Percentiles rank a stretch among this genome's conserved stretches.
These are phyloP conservation scores for Solanum appendiculatum DNA, from an alignment of 257 asterid species.

Conservation along the genomic window DNA sequence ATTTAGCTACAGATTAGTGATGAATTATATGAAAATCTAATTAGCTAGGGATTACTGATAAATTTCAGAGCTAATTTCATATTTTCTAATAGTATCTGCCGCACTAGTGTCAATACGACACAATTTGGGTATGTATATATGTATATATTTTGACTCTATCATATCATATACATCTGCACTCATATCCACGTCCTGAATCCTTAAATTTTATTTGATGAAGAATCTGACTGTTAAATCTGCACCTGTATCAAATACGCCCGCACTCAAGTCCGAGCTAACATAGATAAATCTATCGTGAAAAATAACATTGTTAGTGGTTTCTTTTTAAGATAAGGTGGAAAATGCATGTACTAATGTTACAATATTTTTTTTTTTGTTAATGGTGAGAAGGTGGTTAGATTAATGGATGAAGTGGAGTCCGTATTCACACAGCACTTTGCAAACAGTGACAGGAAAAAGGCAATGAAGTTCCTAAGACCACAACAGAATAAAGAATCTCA, in stretches of 20 bases:
- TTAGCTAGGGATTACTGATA: not conserved
- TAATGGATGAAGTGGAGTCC: conserved; percentile 98
- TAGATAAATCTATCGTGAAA: not conserved
- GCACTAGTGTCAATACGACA: not conserved
- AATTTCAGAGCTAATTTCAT: not conserved
- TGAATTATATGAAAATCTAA: too few species aligned
- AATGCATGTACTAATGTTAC: not conserved
- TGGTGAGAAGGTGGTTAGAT: conserved; percentile 60
- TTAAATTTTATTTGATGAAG: not conserved
- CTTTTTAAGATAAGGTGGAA: not conserved
- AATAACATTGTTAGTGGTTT: not conserved
- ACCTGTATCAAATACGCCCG: not conserved
- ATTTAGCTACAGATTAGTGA: not conserved
- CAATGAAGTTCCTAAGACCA: conserved; percentile 89
- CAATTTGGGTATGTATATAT: not conserved
- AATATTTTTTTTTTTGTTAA: not conserved
- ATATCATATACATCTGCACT: not conserved
- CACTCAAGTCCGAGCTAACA: not conserved
- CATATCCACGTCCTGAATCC: not conserved
- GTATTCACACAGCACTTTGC: conserved; percentile 94
- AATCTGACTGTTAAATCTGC: not conserved
- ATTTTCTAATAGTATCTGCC: not conserved
- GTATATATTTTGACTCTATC: not conserved
- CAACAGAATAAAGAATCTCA: conserved; percentile 77
- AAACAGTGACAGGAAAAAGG: conserved; percentile 74